Base-by-base conservation (phyloP, 371 early-diverging fungal genomes). In the Mortierella sp. region DNA sequence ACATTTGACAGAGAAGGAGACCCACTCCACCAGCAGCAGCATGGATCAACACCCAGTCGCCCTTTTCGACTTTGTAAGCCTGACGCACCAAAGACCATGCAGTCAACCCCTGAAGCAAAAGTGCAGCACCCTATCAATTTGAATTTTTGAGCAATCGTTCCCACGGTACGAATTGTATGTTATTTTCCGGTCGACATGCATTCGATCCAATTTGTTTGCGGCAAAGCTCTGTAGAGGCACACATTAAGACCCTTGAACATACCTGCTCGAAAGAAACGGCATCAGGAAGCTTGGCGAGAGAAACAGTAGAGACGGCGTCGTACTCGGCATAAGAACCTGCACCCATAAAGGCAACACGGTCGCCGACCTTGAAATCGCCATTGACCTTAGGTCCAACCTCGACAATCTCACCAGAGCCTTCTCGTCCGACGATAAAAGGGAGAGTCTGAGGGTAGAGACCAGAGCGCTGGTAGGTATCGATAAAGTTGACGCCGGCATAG, bases 21-120 rank as follows among this genome's bases (percentile, higher is more conserved):
- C 98, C 99, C 13, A 95, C 95, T 48, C 98, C 98, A 21, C 98
- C 99, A 19, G 98, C 98, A 0, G 97, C 98, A 11, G 99, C 98
- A 83, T 97, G 96, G 54, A 98, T 91, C 71, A 98, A 88, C 54
- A 98, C 93, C 81, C 89, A 93, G 83, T 97, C 96, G 42, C 95
- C 96, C 70, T 88, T 86, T 83, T 95, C 89, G 50, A 98, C 97
- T 31, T 84, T 80, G 84, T 97, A 96, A 11, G 93, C 92, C 72
- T 94, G 91, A 11, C 91, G 92, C 8, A 94, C 93, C 89, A 98
- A 90, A 1, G 95, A 90, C 90, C 94, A 93, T 3, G 97, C 97
- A 44, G 98, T 98, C 79, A 97, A 83, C 1, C 95, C 98, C 84
- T 95, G 95, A 16, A 95, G 79, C 45, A 93, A 90, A 55, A 88